Evolutionary conservation across 2,329 filamentous ascomycete genomes (phyloP).

Genomic region (Aspergillus awamori): DNA sequence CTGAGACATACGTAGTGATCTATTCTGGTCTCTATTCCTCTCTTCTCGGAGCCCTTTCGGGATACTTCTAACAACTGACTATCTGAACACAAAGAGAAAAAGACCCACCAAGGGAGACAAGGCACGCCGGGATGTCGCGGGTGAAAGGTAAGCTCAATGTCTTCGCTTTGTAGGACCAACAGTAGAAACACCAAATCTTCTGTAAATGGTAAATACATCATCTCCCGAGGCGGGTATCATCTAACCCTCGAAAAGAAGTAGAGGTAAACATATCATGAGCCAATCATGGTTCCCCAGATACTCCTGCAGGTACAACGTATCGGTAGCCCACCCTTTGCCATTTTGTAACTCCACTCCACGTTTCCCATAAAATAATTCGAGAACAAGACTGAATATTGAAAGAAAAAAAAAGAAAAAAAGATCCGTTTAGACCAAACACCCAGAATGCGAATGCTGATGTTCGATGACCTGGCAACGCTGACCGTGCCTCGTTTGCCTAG

Average conservation of each 20-base stretch:
- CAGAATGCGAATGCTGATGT: conserved; percentile 24
- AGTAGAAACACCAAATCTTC: conserved; percentile 9
- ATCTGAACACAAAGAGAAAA: neutral
- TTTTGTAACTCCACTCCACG: conserved; percentile 21
- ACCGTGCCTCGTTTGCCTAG: conserved; percentile 5
- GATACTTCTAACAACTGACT: neutral
- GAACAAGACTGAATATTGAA: conserved; percentile 15
- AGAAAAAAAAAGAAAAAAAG: conserved; percentile 7
- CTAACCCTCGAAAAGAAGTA: conserved; percentile 13
- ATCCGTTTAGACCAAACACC: conserved; percentile 21
- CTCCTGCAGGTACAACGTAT: conserved; percentile 19
- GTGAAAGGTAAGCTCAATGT: neutral
- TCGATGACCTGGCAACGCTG: conserved; percentile 12
- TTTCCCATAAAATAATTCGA: conserved; percentile 11
- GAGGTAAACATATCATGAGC: neutral
- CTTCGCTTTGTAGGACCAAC: neutral
- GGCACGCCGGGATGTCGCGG: neutral
- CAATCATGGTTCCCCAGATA: conserved; percentile 7
- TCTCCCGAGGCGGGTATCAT: conserved; percentile 25
- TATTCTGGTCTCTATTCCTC: neutral
- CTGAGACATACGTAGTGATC: neutral
- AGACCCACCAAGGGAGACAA: neutral
- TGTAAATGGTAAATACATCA: conserved; percentile 20
- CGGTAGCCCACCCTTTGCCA: conserved; percentile 14
- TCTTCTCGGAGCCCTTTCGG: neutral